A percentile compares a stretch with the other conserved stretches of the same genome.
These are phyloP conservation scores for Jacaranda copaia DNA, from an alignment of 257 asterid genomes.

Conservation along the genomic window DNA sequence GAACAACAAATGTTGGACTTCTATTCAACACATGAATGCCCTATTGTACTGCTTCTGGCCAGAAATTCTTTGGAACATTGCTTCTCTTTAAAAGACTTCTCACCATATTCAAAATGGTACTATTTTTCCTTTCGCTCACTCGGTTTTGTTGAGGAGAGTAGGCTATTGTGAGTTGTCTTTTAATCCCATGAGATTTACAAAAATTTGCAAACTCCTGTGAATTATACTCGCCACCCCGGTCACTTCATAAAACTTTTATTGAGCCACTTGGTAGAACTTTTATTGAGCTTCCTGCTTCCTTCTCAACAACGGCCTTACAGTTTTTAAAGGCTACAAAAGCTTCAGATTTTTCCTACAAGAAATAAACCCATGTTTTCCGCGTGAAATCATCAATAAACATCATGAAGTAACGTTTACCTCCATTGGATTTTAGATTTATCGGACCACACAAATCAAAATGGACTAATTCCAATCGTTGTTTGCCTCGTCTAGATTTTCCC, in stretches of 20 bases:
- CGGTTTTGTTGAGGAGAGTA: slow-evolving; percentile 23
- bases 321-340: background rate
- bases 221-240: background rate
- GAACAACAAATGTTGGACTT: slow-evolving; percentile 15
- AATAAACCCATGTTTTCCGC: background rate
- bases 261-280: background rate
- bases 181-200: background rate
- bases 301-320: background rate
- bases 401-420: no score
- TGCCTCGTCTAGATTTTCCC: background rate
- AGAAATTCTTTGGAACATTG: background rate
- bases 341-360: slow-evolving; percentile 5
- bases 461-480: background rate
- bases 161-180: background rate
- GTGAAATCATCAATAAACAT: no score
- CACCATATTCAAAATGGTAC: background rate
- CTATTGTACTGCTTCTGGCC: background rate
- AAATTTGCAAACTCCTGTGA: slow-evolving; percentile 3
- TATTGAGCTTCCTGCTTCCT: background rate
- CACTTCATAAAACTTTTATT: no score
- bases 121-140: background rate
- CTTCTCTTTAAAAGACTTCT: background rate
- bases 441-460: slow-evolving; percentile 8
- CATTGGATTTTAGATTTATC: background rate
- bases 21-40: slow-evolving; percentile 6